Conservation (phyloP, 2,329 filamentous ascomycete species). For the Aspergillus ustus region DNA sequence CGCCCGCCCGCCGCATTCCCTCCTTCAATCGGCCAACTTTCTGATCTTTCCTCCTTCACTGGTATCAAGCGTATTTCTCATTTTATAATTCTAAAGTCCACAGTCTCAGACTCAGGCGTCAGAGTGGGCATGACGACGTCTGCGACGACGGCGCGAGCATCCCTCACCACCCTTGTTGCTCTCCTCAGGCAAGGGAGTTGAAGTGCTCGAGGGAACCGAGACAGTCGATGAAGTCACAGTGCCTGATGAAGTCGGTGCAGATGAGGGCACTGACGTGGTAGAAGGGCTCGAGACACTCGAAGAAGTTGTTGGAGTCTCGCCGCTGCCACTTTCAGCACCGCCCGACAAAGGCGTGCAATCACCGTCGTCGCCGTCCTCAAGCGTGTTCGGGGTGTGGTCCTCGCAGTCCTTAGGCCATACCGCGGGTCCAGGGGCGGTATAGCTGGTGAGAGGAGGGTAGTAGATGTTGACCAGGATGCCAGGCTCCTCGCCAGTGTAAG, state of each 20-base stretch:
- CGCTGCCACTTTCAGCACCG: neutral
- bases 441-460: slow-evolving; percentile 3
- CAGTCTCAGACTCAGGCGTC: neutral
- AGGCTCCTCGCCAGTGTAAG: slow-evolving; percentile 8
- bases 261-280: too few relatives aligned
- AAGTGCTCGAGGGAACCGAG: neutral
- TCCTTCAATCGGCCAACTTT: too few relatives aligned
- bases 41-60: too few relatives aligned
- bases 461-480: slow-evolving; percentile 10
- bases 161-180: neutral
- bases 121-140: neutral
- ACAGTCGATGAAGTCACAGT: neutral
- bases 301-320: neutral
- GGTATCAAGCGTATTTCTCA: too few relatives aligned
- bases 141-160: neutral
- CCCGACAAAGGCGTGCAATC: slow-evolving; percentile 6
- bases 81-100: too few relatives aligned
- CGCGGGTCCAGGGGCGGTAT: slow-evolving; percentile 13
- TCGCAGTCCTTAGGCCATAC: slow-evolving; percentile 13
- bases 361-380: neutral
- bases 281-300: neutral
- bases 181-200: neutral
- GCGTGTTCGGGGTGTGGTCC: slow-evolving; percentile 10
- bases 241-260: neutral
- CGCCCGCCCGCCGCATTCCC: too few relatives aligned